Conservation (phyloP, 1,284 basidiomycete species). For the Omphalotus olearius region DNA sequence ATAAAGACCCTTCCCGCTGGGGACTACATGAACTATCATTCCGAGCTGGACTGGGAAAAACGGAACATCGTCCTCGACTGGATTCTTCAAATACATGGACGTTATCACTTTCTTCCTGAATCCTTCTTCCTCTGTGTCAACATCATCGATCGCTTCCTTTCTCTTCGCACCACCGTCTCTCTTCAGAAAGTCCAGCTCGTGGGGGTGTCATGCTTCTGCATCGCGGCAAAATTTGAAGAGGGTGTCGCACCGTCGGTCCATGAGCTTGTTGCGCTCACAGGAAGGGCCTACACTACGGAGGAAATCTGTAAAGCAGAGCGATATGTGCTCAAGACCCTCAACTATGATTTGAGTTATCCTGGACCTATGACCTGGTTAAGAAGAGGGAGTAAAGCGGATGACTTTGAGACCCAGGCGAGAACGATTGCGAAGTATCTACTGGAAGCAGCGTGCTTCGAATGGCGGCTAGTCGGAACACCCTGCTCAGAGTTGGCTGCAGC, state of each 20-base stretch:
- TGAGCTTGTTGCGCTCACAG: slow-evolving; percentile 84
- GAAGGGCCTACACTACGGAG: slow-evolving; percentile 74
- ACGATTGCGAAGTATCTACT: slow-evolving; percentile 88
- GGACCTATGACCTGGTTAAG: slow-evolving; percentile 91
- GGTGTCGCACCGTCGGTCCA: slow-evolving; percentile 83
- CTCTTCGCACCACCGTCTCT: slow-evolving; percentile 78
- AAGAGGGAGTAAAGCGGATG: slow-evolving; percentile 87
- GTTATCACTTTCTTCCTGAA: slow-evolving; percentile 88
- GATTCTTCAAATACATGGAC: slow-evolving; percentile 89
- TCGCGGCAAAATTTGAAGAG: slow-evolving; percentile 92
- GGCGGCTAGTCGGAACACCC: slow-evolving; percentile 69
- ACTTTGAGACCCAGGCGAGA: slow-evolving; percentile 82
- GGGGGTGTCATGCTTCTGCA: slow-evolving; percentile 86
- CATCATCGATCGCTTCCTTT: slow-evolving; percentile 93
- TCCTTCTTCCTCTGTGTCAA: slow-evolving; percentile 91
- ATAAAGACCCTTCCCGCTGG: slow-evolving; percentile 72
- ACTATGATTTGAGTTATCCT: slow-evolving; percentile 85
- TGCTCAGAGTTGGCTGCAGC: slow-evolving; percentile 83
- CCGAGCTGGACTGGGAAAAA: slow-evolving; percentile 88
- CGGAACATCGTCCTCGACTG: slow-evolving; percentile 89
- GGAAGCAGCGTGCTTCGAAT: slow-evolving; percentile 82
- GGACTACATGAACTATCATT: slow-evolving; percentile 81
- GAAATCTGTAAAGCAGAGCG: slow-evolving; percentile 90
- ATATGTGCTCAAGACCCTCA: slow-evolving; percentile 83
- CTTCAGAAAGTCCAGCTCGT: slow-evolving; percentile 90